Conservation (phyloP, 371 early-diverging fungal genomes). For the Circinella minor region DNA sequence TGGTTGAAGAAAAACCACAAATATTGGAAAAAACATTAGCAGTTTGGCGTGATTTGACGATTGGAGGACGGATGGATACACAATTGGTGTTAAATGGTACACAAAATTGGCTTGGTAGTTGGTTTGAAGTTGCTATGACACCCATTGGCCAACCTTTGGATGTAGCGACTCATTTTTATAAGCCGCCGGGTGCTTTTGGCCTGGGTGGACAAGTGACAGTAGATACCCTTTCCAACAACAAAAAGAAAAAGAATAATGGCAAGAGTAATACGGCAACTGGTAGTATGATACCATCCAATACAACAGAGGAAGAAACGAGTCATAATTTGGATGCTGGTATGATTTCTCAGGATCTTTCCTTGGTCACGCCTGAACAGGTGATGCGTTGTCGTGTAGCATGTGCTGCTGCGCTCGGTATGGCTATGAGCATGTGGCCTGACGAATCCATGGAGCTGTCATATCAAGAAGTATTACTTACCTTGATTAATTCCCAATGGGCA, state of each 20-base stretch:
- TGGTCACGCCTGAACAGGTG: conserved; percentile 78
- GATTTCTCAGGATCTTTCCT: conserved; percentile 88
- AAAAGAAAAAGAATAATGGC: conserved; percentile 17
- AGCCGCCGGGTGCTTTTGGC: conserved; percentile 58
- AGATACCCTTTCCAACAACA: conserved; percentile 9
- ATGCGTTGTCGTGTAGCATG: conserved; percentile 83
- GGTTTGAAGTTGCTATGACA: conserved; percentile 67
- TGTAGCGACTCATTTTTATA: conserved; percentile 60
- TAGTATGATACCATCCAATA: conserved; percentile 5
- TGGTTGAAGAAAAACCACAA: conserved; percentile 83
- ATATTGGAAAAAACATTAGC: conserved; percentile 67
- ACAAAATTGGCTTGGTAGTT: conserved; percentile 53
- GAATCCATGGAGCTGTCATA: conserved; percentile 60
- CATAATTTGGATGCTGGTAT: conserved; percentile 90
- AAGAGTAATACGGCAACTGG: conserved; percentile 21
- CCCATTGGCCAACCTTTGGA: conserved; percentile 86
- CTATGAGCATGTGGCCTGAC: conserved; percentile 71
- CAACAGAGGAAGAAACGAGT: conserved; percentile 25
- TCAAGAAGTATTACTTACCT: conserved; percentile 53
- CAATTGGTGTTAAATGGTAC: conserved; percentile 44
- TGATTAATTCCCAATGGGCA: conserved; percentile 76
- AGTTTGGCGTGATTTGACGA: conserved; percentile 74
- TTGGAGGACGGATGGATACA: conserved; percentile 37
- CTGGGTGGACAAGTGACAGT: conserved; percentile 32
- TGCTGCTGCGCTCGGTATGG: conserved; percentile 79